phyloP scores from a whole-genome alignment of 306 rosid species.

The Lupinus albus region DNA sequence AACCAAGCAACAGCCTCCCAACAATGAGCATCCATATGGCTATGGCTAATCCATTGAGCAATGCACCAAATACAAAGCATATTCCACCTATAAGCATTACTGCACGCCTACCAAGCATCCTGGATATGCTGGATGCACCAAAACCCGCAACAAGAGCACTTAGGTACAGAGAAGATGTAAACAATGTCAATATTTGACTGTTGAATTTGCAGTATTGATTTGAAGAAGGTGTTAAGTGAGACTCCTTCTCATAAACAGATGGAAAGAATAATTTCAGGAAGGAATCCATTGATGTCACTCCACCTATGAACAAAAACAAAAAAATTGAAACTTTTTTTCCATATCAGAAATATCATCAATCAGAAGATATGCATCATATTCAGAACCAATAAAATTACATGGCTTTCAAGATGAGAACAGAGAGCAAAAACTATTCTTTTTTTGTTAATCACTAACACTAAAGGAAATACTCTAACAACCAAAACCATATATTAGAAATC shows the following conservation, averaged over 20 bases:
- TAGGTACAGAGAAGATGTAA: slow-evolving; percentile 76
- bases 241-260: slow-evolving; percentile 52
- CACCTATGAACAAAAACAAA: slow-evolving; percentile 49
- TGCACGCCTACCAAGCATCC: slow-evolving; percentile 55
- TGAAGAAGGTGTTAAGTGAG: slow-evolving; percentile 40
- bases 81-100: slow-evolving; percentile 67
- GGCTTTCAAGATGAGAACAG: not conserved
- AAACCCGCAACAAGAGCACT: slow-evolving; percentile 72
- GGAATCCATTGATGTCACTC: slow-evolving; percentile 82
- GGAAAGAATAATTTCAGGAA: slow-evolving; percentile 64
- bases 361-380: slow-evolving; percentile 17
- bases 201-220: slow-evolving; percentile 73
- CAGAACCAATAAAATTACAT: not conserved
- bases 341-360: slow-evolving; percentile 22
- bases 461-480: not conserved
- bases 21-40: slow-evolving; percentile 63
- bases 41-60: slow-evolving; percentile 59
- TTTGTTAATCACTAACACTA: not conserved
- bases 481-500: not conserved
- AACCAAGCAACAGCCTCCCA: slow-evolving; percentile 76
- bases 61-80: slow-evolving; percentile 61
- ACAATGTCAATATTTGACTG: slow-evolving; percentile 62
- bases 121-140: slow-evolving; percentile 50
- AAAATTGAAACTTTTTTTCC: not conserved
- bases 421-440: not conserved